Base-by-base conservation (phyloP, 2,329 filamentous ascomycete genomes). In the Aspergillus neoniger region DNA sequence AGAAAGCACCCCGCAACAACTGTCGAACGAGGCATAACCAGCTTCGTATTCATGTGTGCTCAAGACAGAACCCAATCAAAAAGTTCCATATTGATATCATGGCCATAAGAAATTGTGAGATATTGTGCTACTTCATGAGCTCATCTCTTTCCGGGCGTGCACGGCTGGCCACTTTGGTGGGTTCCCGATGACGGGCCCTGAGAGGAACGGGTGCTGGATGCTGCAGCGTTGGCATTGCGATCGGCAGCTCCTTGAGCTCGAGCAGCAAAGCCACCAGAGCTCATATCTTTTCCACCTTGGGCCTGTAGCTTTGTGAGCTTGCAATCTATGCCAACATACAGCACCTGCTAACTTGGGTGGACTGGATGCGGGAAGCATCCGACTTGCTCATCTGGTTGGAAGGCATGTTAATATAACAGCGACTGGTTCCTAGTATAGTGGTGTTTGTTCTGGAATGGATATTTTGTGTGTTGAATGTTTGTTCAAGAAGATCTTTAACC, bases 361-460 rank as follows among this genome's bases (percentile, higher is more conserved):
- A 49, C 4, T 49, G 44, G 21, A 49, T 49, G 44, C 44, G 44
- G 14, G 44, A 49, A 28, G 44, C 44, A 49, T 49, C 44, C 14
- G 44, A 49, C 15, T 25, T 30, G 44, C 14, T 49, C 23, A 30
- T 49, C 15, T 49, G 21, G 14, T 49, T 21, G 6, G 44, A 17
- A 17, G 44, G 23, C 44, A 49, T 49, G 14, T 30, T 30, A 3
- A 28, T 28, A 23, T 12, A 30, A 30, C 9, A 30, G 28, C 15
- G 23, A 17, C 4, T 30, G 15, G 23, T 25, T 14, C 3, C 14
- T 23, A 10, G 14, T 30, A 8, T 28, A 28, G 0, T 28, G 14
- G 7, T 0, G 4, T 49, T 8, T 17, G 14, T 15, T 7, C 7
- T 9, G 21, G 14, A 14, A 15, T n/a, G 12, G 19, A 48, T 48